Base-by-base conservation (phyloP, 768 basidiomycete species). In the Plicaturopsis crispa region DNA sequence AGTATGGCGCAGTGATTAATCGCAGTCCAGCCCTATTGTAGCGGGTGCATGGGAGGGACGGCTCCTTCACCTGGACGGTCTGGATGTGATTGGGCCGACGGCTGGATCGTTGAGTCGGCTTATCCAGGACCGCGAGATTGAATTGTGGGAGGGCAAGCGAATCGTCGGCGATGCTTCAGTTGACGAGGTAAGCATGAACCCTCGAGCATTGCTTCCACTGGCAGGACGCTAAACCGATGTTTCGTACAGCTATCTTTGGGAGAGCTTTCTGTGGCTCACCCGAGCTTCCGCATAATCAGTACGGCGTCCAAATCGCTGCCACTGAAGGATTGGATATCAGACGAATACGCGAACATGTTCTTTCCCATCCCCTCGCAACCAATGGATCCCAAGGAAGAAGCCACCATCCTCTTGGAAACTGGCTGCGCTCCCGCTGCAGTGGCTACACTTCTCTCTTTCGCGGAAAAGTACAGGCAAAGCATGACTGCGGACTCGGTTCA, bases 301-400 rank as follows among this genome's bases (percentile, higher is more conserved):
- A 81, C 79, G 1, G 73, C 78, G 5, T 79, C 78, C 26, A 79
- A 75, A 48, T 78, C 78, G 1, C 53, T 73, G 1, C 70, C 73
- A n/a, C 58, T 80, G n/a, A 74, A 75, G 48, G 78, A 81, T 49
- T 83, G 79, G 80, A 66, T 83, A 19, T 63, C 69, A 1, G 71
- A 74, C 41, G 79, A 83, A 48, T 74, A 80, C 49, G 71, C 75
- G 18, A 81, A 80, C 48, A 80, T 80, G 78, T 80, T 83, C 64
- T 75, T 80, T 53, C 55, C 78, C 7, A 52, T 83, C 11, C 69
- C 74, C 6, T 66, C 71, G 31, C 73, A 74, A 47, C 77, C 78
- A 1, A 83, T 83, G 79, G 61, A 65, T 20, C 45, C 41, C 11
- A 45, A 52, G 0, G 79, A 83, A 51, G 78, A 83, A 55, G 45